Evolutionary conservation across 768 basidiomycete genomes (phyloP).

Genomic region (Gymnopilus junonius): DNA sequence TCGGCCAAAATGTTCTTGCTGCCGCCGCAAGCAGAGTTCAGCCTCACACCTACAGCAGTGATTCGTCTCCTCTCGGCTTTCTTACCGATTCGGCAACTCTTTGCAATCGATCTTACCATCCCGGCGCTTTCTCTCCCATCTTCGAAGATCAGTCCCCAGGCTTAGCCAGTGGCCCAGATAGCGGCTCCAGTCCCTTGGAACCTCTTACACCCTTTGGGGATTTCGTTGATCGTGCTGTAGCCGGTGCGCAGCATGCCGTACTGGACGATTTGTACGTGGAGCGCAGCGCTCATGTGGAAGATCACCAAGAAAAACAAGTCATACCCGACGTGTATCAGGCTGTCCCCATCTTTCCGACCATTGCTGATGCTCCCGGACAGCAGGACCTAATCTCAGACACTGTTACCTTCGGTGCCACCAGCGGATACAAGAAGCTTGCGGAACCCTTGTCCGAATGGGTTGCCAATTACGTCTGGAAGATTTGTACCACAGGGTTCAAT

Average conservation of each 20-base stretch:
- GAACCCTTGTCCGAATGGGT: slow-evolving; percentile 84
- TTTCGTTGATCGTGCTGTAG: slow-evolving; percentile 74
- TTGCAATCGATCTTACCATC: slow-evolving; percentile 36
- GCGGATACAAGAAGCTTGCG: slow-evolving; percentile 70
- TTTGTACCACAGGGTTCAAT: slow-evolving; percentile 73
- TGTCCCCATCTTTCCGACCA: slow-evolving; percentile 33
- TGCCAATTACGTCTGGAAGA: slow-evolving; percentile 81
- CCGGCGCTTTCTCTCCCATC: slow-evolving; percentile 62
- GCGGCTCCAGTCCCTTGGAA: slow-evolving; percentile 69
- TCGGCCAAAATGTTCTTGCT: slow-evolving; percentile 15
- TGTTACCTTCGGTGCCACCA: slow-evolving; percentile 53
- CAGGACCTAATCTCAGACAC: slow-evolving; percentile 47
- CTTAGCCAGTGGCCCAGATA: slow-evolving; percentile 51
- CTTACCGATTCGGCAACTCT: slow-evolving; percentile 30
- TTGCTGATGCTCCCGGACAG: slow-evolving; percentile 41
- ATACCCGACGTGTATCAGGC: slow-evolving; percentile 21
- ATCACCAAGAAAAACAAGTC: slow-evolving; percentile 19
- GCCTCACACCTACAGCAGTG: slow-evolving; percentile 8
- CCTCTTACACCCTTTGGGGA: slow-evolving; percentile 80
- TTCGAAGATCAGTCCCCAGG: slow-evolving; percentile 70
- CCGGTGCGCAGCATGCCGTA: slow-evolving; percentile 35
- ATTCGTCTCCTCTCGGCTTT: slow-evolving; percentile 19
- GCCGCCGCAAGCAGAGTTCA: slow-evolving; percentile 11
- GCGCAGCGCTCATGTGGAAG: slow-evolving; percentile 12
- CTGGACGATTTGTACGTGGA: slow-evolving; percentile 18